phyloP scores from a whole-genome alignment of 352 stramenopile genomes.

The Halophytophthora batemanensis region DNA sequence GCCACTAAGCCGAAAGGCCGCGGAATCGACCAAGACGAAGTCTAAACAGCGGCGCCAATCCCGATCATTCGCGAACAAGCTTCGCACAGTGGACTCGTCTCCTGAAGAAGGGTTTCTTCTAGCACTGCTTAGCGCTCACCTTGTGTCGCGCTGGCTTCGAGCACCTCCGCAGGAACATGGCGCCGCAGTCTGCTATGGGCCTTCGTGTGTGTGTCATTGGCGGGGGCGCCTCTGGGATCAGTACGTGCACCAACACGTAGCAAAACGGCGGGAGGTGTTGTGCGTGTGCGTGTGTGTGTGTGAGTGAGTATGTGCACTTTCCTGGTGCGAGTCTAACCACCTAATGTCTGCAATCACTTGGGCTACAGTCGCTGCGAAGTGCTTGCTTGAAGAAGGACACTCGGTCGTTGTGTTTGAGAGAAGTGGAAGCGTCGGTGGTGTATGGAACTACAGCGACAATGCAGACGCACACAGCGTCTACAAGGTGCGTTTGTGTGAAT shows the following conservation, averaged over 20 bases:
- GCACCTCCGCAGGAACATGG: too few species aligned
- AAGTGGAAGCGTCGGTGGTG: conserved; percentile 29
- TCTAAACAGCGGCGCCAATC: too few species aligned
- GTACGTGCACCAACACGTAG: conserved; percentile 20
- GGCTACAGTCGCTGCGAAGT: conserved; percentile 39
- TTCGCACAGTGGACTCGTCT: too few species aligned
- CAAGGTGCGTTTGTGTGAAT: conserved; percentile 21
- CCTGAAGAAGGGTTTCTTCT: too few species aligned
- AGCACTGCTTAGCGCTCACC: too few species aligned
- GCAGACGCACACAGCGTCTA: conserved; percentile 36
- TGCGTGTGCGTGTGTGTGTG: too few species aligned
- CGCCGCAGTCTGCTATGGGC: background rate
- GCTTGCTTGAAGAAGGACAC: conserved; percentile 38
- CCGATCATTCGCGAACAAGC: too few species aligned
- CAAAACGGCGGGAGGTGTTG: background rate
- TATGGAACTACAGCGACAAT: conserved; percentile 50
- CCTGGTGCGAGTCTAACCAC: background rate
- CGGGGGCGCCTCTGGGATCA: conserved; percentile 49
- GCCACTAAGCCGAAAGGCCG: too few species aligned
- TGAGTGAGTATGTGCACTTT: too few species aligned
- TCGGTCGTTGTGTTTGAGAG: conserved; percentile 51
- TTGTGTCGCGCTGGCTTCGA: too few species aligned
- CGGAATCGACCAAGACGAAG: too few species aligned
- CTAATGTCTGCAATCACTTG: background rate
- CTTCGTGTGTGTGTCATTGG: conserved; percentile 45